These are phyloP conservation scores for Castanospermum australe DNA, from an alignment of 306 rosid species.

Conservation along the genomic window DNA sequence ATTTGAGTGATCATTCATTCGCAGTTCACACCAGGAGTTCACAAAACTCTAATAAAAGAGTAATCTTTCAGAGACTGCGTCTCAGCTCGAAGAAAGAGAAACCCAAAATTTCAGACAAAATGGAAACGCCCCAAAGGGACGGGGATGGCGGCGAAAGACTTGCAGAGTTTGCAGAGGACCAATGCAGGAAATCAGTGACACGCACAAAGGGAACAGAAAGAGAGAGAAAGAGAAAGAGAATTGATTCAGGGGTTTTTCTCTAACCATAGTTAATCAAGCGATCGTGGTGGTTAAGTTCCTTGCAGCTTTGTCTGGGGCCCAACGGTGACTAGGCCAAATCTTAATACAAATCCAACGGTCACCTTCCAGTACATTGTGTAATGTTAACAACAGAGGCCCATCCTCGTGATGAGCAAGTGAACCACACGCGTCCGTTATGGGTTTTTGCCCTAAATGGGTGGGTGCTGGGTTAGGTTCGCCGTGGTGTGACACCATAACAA, in stretches of 20 bases:
- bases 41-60: too few relatives aligned
- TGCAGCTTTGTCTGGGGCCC: neutral
- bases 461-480: neutral
- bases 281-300: neutral
- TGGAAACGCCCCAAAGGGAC: constrained; percentile 30
- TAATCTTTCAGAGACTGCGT: constrained; percentile 17
- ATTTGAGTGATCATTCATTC: constrained; percentile 10
- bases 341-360: constrained; percentile 6
- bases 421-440: neutral
- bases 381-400: neutral
- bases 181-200: constrained; percentile 10
- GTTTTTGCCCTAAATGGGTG: neutral
- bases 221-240: neutral
- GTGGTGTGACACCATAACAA: neutral
- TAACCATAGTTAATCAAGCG: constrained; percentile 31
- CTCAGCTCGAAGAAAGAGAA: constrained; percentile 34
- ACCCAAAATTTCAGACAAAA: constrained; percentile 26
- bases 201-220: neutral
- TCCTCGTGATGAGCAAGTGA: neutral
- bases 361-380: neutral
- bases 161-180: constrained; percentile 41
- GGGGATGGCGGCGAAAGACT: constrained; percentile 49
- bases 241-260: constrained; percentile 3
- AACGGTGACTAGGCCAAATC: neutral
- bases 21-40: constrained; percentile 16